Evolutionary conservation across 805 yeast species (phyloP).

Genomic region (Hanseniaspora jakobsenii): DNA sequence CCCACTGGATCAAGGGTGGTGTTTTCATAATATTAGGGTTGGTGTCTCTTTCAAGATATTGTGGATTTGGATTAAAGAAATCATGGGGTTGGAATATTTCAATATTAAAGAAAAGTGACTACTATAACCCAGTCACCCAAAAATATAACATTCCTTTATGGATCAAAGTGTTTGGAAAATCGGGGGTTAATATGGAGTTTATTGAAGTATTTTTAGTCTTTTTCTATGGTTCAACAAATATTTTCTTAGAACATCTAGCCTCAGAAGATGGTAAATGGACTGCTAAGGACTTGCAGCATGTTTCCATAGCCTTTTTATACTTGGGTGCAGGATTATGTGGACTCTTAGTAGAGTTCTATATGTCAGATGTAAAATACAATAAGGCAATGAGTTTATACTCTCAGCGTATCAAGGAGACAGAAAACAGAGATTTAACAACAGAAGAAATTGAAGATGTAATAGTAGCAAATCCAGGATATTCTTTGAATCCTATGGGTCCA

Average conservation of each 20-base stretch:
- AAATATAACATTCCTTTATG: conserved; percentile 19
- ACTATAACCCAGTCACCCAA: conserved; percentile 21
- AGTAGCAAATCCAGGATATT: conserved; percentile 55
- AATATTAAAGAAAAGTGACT: conserved; percentile 21
- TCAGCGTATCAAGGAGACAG: conserved; percentile 9
- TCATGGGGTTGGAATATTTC: conserved; percentile 88
- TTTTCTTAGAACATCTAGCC: conserved; percentile 82
- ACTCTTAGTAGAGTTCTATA: conserved; percentile 58
- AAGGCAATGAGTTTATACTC: conserved; percentile 29
- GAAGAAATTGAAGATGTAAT: conserved; percentile 18
- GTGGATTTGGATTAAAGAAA: conserved; percentile 60
- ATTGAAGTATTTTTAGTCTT: conserved; percentile 68
- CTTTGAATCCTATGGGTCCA: conserved; percentile 91
- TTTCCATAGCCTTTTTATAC: conserved; percentile 78
- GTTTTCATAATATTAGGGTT: conserved; percentile 70
- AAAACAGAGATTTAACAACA: conserved; percentile 5
- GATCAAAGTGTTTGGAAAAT: conserved; percentile 14
- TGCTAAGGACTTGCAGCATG: conserved; percentile 83
- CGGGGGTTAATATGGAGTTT: conserved; percentile 58
- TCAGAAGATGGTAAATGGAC: conserved; percentile 72
- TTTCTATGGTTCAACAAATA: conserved; percentile 79
- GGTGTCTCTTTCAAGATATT: conserved; percentile 70
- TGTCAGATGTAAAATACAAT: conserved; percentile 47
- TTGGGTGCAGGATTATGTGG: conserved; percentile 92
- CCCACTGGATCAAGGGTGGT: conserved; percentile 94